Percentiles rank a stretch among this genome's conserved stretches.
phyloP scores from a whole-genome alignment of 306 rosid species.

The Medicago ruthenica region DNA sequence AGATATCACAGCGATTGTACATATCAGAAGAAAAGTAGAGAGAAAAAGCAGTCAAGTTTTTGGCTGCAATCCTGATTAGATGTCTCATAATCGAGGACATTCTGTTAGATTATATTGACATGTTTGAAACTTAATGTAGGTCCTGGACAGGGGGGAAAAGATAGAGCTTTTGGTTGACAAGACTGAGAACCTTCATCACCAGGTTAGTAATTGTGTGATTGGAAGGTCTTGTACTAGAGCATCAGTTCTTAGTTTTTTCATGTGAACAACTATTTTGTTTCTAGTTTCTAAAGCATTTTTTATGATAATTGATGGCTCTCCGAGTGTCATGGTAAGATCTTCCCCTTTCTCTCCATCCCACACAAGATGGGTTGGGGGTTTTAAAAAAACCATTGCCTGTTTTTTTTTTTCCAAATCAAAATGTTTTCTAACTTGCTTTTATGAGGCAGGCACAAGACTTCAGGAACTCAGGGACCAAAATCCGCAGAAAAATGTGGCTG shows the following conservation, averaged over 20 bases:
- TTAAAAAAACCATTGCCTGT: background rate
- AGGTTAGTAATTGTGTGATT: constrained; percentile 57
- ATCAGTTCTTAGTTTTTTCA: background rate
- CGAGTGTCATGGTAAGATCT: constrained; percentile 25
- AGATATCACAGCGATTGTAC: constrained; percentile 12
- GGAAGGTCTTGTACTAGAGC: constrained; percentile 40
- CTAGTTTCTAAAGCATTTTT: constrained; percentile 10
- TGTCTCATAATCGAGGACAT: constrained; percentile 23
- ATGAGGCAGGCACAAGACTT: constrained; percentile 90
- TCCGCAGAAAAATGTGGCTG: constrained; percentile 98
- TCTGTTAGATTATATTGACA: constrained; percentile 41
- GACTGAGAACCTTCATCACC: constrained; percentile 92
- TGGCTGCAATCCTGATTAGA: background rate
- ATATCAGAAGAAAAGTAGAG: constrained; percentile 1
- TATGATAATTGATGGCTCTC: background rate
- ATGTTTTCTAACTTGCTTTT: constrained; percentile 20
- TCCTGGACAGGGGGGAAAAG: constrained; percentile 95
- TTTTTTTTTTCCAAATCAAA: background rate
- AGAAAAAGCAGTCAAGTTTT: background rate
- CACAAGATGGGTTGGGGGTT: background rate
- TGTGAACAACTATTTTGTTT: constrained; percentile 11
- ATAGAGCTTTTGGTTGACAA: constrained; percentile 97
- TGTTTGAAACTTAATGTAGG: constrained; percentile 61
- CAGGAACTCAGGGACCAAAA: constrained; percentile 76
- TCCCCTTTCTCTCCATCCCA: background rate